These are phyloP conservation scores for Lithocarpus polystachyus DNA, from an alignment of 306 rosid species.

Conservation along the genomic window DNA sequence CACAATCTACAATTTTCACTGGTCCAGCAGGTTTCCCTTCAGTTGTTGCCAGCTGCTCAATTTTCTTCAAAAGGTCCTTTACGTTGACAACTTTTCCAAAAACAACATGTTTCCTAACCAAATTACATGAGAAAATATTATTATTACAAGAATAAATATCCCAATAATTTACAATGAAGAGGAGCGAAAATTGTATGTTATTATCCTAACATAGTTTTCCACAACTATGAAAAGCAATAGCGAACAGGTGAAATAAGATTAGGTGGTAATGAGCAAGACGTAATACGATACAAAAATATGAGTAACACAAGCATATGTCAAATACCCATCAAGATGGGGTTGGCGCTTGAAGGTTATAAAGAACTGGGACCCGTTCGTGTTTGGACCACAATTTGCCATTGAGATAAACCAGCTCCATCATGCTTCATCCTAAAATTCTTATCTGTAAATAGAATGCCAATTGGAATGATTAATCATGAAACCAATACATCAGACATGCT, in stretches of 20 bases:
- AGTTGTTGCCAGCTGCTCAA: constrained; percentile 70
- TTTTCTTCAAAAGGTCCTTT: constrained; percentile 65
- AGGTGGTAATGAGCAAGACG: not conserved
- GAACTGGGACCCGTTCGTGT: constrained; percentile 96
- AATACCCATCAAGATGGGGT: constrained; percentile 91
- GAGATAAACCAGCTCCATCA: constrained; percentile 89
- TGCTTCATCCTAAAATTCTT: constrained; percentile 77
- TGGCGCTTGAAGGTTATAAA: constrained; percentile 82
- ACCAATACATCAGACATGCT: constrained; percentile 6
- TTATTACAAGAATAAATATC: not conserved
- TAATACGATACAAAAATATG: constrained; percentile 6
- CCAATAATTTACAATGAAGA: constrained; percentile 5
- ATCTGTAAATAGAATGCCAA: constrained; percentile 53
- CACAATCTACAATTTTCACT: constrained; percentile 80
- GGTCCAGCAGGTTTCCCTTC: constrained; percentile 72
- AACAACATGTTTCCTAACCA: constrained; percentile 87
- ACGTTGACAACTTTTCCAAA: constrained; percentile 86
- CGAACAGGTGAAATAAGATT: not conserved
- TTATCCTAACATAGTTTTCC: not conserved
- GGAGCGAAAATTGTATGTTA: not conserved
- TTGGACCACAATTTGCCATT: constrained; percentile 94
- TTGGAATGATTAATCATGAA: constrained; percentile 9
- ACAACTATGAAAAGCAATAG: not conserved
- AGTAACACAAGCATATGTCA: constrained; percentile 12
- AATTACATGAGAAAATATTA: constrained; percentile 1